phyloP scores from a whole-genome alignment of 768 basidiomycete species.

The Daedaleopsis nitida region DNA sequence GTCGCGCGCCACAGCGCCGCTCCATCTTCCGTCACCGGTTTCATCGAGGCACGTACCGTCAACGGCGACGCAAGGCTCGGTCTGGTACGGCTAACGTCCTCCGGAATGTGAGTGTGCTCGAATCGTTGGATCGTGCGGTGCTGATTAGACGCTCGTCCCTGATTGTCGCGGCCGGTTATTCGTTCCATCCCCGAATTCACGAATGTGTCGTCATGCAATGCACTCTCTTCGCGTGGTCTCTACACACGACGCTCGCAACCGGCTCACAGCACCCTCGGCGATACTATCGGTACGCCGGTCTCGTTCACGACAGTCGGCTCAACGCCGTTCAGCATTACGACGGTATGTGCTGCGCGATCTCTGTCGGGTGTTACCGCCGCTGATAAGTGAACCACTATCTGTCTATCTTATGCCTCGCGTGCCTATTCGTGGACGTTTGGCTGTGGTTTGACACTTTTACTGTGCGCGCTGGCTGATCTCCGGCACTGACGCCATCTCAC shows the following conservation, averaged over 20 bases:
- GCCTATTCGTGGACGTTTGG: too few relatives aligned
- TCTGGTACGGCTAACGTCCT: conserved; percentile 10
- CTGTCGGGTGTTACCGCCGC: background rate
- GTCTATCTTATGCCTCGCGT: background rate
- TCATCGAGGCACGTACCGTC: conserved; percentile 11
- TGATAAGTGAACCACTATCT: conserved; percentile 28
- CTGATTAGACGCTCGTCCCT: conserved; percentile 10
- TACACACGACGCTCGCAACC: background rate
- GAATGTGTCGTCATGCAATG: conserved; percentile 3
- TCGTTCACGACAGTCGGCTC: conserved; percentile 9
- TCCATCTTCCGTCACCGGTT: conserved; percentile 2
- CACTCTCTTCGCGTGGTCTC: background rate
- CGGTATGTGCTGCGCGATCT: background rate
- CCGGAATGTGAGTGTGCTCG: conserved; percentile 19
- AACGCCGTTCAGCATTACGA: conserved; percentile 8
- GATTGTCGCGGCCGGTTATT: conserved; percentile 1
- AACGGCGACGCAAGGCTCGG: conserved; percentile 1
- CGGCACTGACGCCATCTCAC: background rate
- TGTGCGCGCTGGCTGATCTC: background rate
- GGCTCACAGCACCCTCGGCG: conserved; percentile 3
- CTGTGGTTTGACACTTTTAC: too few relatives aligned
- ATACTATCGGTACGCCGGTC: conserved; percentile 3
- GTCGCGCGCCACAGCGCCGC: background rate
- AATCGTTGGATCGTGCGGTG: conserved; percentile 4
- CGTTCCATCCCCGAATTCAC: background rate